Percentiles rank a stretch among this genome's conserved stretches.
phyloP scores from a whole-genome alignment of 768 basidiomycete species.

The Trichaptum fuscoviolaceum region DNA sequence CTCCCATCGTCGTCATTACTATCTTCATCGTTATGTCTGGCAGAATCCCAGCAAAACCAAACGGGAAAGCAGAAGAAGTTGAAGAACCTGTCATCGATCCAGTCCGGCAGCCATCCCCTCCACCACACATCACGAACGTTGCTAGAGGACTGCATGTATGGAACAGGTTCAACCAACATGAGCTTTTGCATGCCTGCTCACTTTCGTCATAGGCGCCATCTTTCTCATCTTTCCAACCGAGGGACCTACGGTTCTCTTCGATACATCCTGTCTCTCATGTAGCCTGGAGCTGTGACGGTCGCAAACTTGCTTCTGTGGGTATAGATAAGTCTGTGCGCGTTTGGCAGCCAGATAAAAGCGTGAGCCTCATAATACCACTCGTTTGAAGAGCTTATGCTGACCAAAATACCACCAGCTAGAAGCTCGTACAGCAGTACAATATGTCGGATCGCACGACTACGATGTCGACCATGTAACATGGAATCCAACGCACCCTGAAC shows the following conservation, averaged over 20 bases:
- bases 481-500: conserved; percentile 81
- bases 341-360: conserved; percentile 77
- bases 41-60: not conserved
- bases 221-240: conserved; percentile 75
- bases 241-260: conserved; percentile 64
- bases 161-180: conserved; percentile 14
- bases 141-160: conserved; percentile 73
- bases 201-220: conserved; percentile 55
- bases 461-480: conserved; percentile 81
- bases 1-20: too few relatives aligned
- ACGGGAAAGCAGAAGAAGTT: not conserved
- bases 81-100: not conserved
- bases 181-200: conserved; percentile 3
- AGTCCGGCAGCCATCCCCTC: conserved; percentile 59
- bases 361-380: conserved; percentile 29
- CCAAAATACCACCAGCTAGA: conserved; percentile 51
- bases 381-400: conserved; percentile 1
- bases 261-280: conserved; percentile 67
- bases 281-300: conserved; percentile 82
- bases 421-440: conserved; percentile 55
- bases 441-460: conserved; percentile 67
- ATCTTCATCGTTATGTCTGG: not conserved
- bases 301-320: conserved; percentile 75
- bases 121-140: conserved; percentile 64
- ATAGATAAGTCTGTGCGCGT: conserved; percentile 72